These are phyloP conservation scores for Argentina anserina DNA, from an alignment of 306 rosid genomes.

Conservation along the genomic window DNA sequence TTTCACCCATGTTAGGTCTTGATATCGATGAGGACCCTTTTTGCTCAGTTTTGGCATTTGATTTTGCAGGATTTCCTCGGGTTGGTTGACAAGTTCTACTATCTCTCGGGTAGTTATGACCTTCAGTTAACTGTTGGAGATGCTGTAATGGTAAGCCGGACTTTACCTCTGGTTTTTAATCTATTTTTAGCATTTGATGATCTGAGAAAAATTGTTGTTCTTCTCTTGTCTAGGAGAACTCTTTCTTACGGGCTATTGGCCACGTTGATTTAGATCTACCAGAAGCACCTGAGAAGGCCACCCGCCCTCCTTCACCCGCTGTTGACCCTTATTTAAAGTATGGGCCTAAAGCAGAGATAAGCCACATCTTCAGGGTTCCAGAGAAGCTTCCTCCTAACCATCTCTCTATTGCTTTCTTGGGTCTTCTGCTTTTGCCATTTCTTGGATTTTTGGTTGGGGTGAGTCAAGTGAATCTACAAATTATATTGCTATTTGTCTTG, in stretches of 20 bases:
- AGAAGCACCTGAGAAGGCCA: slow-evolving; percentile 86
- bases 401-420: slow-evolving; percentile 82
- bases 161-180: slow-evolving; percentile 3
- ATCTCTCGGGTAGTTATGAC: slow-evolving; percentile 86
- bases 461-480: slow-evolving; percentile 32
- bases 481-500: slow-evolving; percentile 1
- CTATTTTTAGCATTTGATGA: slow-evolving; percentile 2
- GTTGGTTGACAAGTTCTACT: slow-evolving; percentile 86
- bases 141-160: slow-evolving; percentile 78
- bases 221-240: slow-evolving; percentile 74
- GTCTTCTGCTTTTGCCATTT: slow-evolving; percentile 66
- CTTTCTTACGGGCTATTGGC: slow-evolving; percentile 70
- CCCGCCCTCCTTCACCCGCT: slow-evolving; percentile 68
- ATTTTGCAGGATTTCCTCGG: slow-evolving; percentile 80
- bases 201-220: slow-evolving; percentile 23
- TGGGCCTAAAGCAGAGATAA: slow-evolving; percentile 84
- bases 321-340: slow-evolving; percentile 71
- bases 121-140: slow-evolving; percentile 89
- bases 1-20: slow-evolving; percentile 6
- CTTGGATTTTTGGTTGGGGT: slow-evolving; percentile 88
- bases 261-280: slow-evolving; percentile 87
- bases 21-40: slow-evolving; percentile 7
- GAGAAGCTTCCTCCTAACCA: slow-evolving; percentile 83
- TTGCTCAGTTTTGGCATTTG: slow-evolving; percentile 31
- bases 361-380: slow-evolving; percentile 83